These are phyloP conservation scores for Akanthomyces dipterigenus DNA, from an alignment of 2,329 filamentous ascomycete genomes.

Conservation along the genomic window DNA sequence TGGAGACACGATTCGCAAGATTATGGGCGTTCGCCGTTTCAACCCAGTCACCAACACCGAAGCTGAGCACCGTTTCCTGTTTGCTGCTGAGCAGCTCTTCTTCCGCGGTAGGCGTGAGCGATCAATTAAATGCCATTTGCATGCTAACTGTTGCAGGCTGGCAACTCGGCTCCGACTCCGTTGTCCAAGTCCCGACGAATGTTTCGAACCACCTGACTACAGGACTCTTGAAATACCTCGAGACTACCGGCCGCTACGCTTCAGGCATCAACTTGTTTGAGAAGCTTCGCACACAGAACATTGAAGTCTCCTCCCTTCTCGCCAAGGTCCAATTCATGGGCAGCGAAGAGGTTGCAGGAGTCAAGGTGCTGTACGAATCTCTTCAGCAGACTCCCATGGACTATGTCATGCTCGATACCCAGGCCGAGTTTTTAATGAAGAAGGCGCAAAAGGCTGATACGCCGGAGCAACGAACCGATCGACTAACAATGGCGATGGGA, in stretches of 20 bases:
- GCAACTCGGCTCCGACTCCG: constrained; percentile 92
- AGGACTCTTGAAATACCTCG: constrained; percentile 90
- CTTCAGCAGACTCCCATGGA: constrained; percentile 94
- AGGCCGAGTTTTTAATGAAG: constrained; percentile 82
- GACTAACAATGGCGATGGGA: constrained; percentile 79
- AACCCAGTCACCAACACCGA: constrained; percentile 98
- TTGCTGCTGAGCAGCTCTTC: constrained; percentile 90
- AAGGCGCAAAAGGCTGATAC: constrained; percentile 60
- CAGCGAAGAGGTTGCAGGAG: constrained; percentile 94
- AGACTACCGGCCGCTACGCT: constrained; percentile 87
- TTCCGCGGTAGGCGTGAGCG: constrained; percentile 63
- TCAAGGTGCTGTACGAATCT: constrained; percentile 79
- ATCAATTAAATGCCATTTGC: not conserved
- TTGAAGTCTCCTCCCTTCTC: constrained; percentile 88
- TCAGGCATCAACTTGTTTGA: constrained; percentile 98
- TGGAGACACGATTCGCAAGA: constrained; percentile 90
- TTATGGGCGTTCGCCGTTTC: constrained; percentile 93
- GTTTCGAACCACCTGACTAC: constrained; percentile 93
- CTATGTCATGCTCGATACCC: constrained; percentile 90
- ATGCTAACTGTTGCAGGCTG: constrained; percentile 53
- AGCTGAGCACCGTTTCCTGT: constrained; percentile 90
- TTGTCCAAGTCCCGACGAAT: constrained; percentile 94
- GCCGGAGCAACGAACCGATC: constrained; percentile 52
- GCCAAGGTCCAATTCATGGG: constrained; percentile 89
- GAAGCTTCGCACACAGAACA: constrained; percentile 83